phyloP scores from a whole-genome alignment of 805 yeast genomes.

The Sungouiozyma intestinalis region DNA sequence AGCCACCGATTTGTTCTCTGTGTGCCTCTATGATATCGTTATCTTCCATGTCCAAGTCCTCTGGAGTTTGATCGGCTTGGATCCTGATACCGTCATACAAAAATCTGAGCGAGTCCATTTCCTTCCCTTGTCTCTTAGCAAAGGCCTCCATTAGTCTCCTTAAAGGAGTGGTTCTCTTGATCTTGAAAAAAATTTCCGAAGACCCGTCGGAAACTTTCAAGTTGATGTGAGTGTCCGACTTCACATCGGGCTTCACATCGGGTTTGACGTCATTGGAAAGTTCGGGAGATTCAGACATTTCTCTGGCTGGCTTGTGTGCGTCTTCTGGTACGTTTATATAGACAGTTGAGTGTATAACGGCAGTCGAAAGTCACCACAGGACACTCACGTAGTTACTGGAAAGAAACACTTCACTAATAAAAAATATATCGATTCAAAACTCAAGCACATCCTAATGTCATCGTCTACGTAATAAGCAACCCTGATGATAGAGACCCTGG shows the following conservation, averaged over 20 bases:
- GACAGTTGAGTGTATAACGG: too few species aligned
- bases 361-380: too few species aligned
- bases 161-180: slow-evolving; percentile 84
- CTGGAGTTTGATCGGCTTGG: slow-evolving; percentile 83
- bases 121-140: slow-evolving; percentile 95
- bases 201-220: slow-evolving; percentile 89
- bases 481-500: too few species aligned
- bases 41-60: slow-evolving; percentile 84
- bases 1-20: slow-evolving; percentile 79
- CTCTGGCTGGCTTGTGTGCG: too few species aligned
- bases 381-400: too few species aligned
- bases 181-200: slow-evolving; percentile 91
- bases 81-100: slow-evolving; percentile 90
- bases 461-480: too few species aligned
- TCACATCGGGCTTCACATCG: slow-evolving; percentile 40
- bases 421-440: too few species aligned
- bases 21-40: slow-evolving; percentile 96
- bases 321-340: too few species aligned
- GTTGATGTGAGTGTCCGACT: slow-evolving; percentile 77
- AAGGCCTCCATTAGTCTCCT: slow-evolving; percentile 95
- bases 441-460: too few species aligned
- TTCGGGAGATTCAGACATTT: slow-evolving; percentile 21
- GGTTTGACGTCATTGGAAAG: slow-evolving; percentile 25
- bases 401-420: too few species aligned
- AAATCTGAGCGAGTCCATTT: slow-evolving; percentile 71